Percentiles rank a stretch among this genome's conserved stretches.
These are phyloP conservation scores for Colletotrichum lindemuthianum DNA, from an alignment of 2,329 filamentous ascomycete genomes.

Conservation along the genomic window DNA sequence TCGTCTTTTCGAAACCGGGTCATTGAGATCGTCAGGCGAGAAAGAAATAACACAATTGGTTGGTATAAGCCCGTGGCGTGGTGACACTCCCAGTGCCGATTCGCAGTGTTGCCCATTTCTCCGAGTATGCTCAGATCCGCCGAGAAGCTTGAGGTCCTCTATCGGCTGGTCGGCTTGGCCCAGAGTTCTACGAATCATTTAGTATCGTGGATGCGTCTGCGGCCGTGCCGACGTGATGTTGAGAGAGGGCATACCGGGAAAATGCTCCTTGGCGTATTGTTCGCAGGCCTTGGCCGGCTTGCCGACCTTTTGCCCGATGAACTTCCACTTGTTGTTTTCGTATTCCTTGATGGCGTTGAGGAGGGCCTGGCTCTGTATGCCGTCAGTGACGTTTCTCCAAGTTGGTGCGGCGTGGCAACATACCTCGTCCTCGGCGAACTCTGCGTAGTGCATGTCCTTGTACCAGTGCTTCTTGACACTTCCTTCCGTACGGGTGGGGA, in stretches of 20 bases:
- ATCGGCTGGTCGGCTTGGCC: conserved; percentile 51
- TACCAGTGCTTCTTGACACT: conserved; percentile 99
- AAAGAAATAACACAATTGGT: conserved; percentile 35
- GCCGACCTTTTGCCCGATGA: conserved; percentile 94
- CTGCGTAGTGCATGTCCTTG: conserved; percentile 99
- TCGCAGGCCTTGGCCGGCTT: conserved; percentile 89
- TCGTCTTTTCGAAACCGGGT: conserved; percentile 37
- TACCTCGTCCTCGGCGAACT: conserved; percentile 98
- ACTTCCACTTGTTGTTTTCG: conserved; percentile 98
- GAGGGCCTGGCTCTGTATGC: conserved; percentile 75
- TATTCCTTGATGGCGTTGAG: conserved; percentile 98
- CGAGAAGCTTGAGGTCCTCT: conserved; percentile 39
- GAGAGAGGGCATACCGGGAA: conserved; percentile 61
- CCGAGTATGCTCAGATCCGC: conserved; percentile 36
- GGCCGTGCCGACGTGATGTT: conserved; percentile 37
- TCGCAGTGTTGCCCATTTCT: conserved; percentile 34
- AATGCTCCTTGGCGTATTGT: conserved; percentile 97
- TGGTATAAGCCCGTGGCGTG: conserved; percentile 39
- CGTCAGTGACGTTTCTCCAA: conserved; percentile 30
- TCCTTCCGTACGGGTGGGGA: conserved; percentile 92
- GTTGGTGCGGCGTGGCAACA: conserved; percentile 43
- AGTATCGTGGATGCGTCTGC: conserved; percentile 41
- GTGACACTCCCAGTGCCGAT: conserved; percentile 36
- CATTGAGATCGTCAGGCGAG: conserved; percentile 31
- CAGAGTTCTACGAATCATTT: conserved; percentile 50